Percentiles rank a stretch among this genome's conserved stretches.
Evolutionary conservation across 2,329 filamentous ascomycete species (phyloP).

Genomic region (Blumeria graminis): DNA sequence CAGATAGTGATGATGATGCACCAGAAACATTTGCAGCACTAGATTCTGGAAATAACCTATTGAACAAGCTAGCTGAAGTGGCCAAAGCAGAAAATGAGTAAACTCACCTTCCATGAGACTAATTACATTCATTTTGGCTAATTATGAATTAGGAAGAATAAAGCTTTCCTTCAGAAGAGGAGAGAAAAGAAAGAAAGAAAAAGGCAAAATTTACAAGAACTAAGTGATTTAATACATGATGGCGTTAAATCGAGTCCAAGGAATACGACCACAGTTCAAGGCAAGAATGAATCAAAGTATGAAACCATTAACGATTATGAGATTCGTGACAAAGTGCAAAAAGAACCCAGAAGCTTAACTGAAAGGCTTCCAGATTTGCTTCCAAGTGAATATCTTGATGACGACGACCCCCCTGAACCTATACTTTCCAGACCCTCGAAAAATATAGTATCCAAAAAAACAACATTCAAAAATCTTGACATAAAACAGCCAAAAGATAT

Average conservation of each 20-base stretch:
- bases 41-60: slow-evolving; percentile 8
- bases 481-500: slow-evolving; percentile 12
- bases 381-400: slow-evolving; percentile 13
- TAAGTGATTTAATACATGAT: neutral
- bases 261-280: neutral
- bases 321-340: neutral
- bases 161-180: slow-evolving; percentile 9
- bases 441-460: slow-evolving; percentile 7
- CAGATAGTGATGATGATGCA: slow-evolving; percentile 13
- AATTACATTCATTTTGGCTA: neutral
- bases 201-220: slow-evolving; percentile 2
- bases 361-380: slow-evolving; percentile 10
- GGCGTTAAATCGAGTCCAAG: neutral
- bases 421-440: neutral
- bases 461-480: slow-evolving; percentile 9
- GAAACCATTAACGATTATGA: neutral
- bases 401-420: slow-evolving; percentile 5
- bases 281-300: neutral
- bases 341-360: neutral
- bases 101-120: neutral
- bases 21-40: slow-evolving; percentile 12
- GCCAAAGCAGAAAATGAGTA: slow-evolving; percentile 12
- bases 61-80: slow-evolving; percentile 8
- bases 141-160: neutral
- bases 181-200: slow-evolving; percentile 11